Conservation (phyloP, 2,329 filamentous ascomycete species). For the Rhynchosporium graminicola region DNA sequence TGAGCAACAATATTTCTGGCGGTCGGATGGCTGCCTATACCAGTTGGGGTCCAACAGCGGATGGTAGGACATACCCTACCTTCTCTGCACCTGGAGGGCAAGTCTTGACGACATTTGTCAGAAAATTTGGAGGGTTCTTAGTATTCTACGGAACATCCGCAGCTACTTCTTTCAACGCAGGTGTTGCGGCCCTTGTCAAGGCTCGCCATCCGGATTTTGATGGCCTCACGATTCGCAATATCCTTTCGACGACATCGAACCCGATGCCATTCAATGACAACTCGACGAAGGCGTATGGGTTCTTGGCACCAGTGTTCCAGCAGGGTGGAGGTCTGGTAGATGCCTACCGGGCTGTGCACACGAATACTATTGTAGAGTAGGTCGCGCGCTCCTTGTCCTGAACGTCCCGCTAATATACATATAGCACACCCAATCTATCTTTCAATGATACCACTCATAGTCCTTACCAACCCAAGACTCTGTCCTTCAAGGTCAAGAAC, state of each 20-base stretch:
- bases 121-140: conserved; percentile 40
- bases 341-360: conserved; percentile 37
- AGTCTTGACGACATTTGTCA: conserved; percentile 42
- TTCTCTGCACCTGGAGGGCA: conserved; percentile 40
- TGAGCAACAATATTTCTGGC: background rate
- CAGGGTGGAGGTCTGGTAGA: conserved; percentile 43
- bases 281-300: background rate
- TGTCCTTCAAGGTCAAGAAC: conserved; percentile 31
- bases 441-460: conserved; percentile 11
- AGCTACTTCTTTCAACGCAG: conserved; percentile 42
- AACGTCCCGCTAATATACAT: no score
- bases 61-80: background rate
- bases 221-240: background rate
- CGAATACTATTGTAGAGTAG: conserved; percentile 25
- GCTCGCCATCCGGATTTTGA: background rate
- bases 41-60: conserved; percentile 4
- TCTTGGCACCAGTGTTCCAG: conserved; percentile 37
- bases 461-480: background rate
- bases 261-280: conserved; percentile 18
- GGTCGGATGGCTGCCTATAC: background rate
- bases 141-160: conserved; percentile 44
- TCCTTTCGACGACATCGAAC: conserved; percentile 36
- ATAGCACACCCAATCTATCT: background rate
- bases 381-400: no score
- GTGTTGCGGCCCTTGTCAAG: conserved; percentile 40